Conservation (phyloP, 1,284 basidiomycete species). For the Ceratobasidium sp. region DNA sequence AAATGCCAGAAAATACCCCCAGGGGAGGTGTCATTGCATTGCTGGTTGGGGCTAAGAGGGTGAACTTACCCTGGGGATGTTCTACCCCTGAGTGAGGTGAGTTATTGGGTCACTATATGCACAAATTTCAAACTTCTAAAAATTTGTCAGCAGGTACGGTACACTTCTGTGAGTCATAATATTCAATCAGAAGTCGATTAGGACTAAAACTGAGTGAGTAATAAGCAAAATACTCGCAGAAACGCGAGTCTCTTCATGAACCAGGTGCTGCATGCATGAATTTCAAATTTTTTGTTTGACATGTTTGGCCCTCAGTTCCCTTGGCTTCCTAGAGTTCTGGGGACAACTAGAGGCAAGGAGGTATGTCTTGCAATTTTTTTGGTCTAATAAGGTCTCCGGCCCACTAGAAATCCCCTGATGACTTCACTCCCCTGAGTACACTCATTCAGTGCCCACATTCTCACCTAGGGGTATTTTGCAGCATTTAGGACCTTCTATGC, state of each 20-base stretch:
- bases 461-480: too few relatives aligned
- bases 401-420: too few relatives aligned
- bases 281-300: too few relatives aligned
- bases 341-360: too few relatives aligned
- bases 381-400: too few relatives aligned
- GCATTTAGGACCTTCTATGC: too few relatives aligned
- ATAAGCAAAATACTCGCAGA: constrained; percentile 7
- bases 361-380: too few relatives aligned
- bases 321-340: too few relatives aligned
- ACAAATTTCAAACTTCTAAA: constrained; percentile 16
- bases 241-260: neutral
- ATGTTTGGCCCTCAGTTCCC: too few relatives aligned
- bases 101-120: neutral
- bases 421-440: too few relatives aligned
- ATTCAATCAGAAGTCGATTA: neutral
- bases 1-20: constrained; percentile 22
- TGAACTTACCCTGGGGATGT: neutral
- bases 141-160: constrained; percentile 3
- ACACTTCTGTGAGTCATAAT: neutral
- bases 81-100: constrained; percentile 11
- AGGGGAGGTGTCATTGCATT: neutral
- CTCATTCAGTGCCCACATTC: too few relatives aligned
- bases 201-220: constrained; percentile 2
- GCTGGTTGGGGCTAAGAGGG: neutral
- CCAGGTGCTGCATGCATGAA: too few relatives aligned